Evolutionary conservation across 176 grass and related monocot species (phyloP), one percentile per base, ranked within the genome.

Genomic region (Aegilops umbellulata): DNA sequence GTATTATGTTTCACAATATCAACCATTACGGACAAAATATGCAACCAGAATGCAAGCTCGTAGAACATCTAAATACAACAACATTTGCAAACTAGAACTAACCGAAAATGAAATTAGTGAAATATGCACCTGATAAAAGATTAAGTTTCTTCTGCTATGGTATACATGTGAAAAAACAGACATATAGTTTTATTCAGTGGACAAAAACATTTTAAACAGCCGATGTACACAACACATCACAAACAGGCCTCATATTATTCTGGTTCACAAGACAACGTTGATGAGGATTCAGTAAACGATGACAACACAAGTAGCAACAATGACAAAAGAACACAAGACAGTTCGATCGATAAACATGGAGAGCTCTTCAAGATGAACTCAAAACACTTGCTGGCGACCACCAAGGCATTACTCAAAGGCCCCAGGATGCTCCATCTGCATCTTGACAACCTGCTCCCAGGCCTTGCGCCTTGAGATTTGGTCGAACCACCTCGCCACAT

Each of bases 401-500:
- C 41, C 41, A 68, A 60, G 9, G 58, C 26, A 74, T 69, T 90
- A 93, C 80, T 98, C 77, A 2, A 98, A 83, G 23, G 86, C 85
- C 0, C 85, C 77, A 1, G 93, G 93, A 51, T 90, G 89, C 81
- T 98, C 95, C 16, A 29, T 78, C 86, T 95, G 88, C 93, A 95
- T 85, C 87, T 94, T 89, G 30, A 84, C 64, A 10, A 98, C 91
- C 83, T 86, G 78, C 86, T 55, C 47, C 95, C 95, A 98, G 2
- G 95, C 58, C 36, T 74, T 17, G 12, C 84, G 93, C 11, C 23
- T 60, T 0, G 95, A 93, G 79, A 98, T 93, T 26, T 85, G 60
- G 1, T 86, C 75, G 0, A 75, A 90, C 95, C 95, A 98, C 83
- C 80, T 88, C 2, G 78, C 91, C 83, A 98, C 93, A 80, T 94